Percentiles rank a stretch among this genome's conserved stretches.
phyloP scores from a whole-genome alignment of 2,329 filamentous ascomycete genomes.

The Aspergillus novofumigatus region DNA sequence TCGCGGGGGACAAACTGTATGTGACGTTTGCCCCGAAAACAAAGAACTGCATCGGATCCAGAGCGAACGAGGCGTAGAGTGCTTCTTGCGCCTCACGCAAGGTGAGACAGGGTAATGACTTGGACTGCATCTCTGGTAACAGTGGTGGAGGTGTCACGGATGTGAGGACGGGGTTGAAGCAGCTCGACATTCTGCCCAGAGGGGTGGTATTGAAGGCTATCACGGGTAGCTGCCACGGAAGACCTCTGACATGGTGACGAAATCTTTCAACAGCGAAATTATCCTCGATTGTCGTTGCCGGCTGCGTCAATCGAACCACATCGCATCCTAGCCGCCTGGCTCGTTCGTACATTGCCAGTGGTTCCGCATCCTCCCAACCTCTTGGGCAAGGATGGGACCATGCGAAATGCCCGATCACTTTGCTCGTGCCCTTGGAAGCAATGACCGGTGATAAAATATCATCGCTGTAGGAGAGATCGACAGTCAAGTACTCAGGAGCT shows the following conservation, averaged over 20 bases:
- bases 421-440: constrained; percentile 51
- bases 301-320: constrained; percentile 58
- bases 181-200: constrained; percentile 60
- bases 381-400: constrained; percentile 38
- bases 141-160: constrained; percentile 54
- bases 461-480: constrained; percentile 58
- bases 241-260: constrained; percentile 46
- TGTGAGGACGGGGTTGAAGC: constrained; percentile 62
- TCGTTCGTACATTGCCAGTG: constrained; percentile 55
- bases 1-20: constrained; percentile 71
- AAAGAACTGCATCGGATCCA: constrained; percentile 67
- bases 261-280: constrained; percentile 59
- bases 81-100: constrained; percentile 61
- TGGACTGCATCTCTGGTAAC: constrained; percentile 39
- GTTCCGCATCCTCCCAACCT: constrained; percentile 55
- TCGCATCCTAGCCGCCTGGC: constrained; percentile 58
- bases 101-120: constrained; percentile 52
- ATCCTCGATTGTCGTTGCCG: constrained; percentile 55
- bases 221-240: constrained; percentile 49
- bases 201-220: constrained; percentile 63
- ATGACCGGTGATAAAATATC: constrained; percentile 50
- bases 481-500: constrained; percentile 58
- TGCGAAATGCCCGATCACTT: constrained; percentile 58
- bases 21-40: constrained; percentile 69
- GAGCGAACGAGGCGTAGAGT: constrained; percentile 62